phyloP scores from a whole-genome alignment of 352 stramenopile species.

The Phytophthora lateralis region DNA sequence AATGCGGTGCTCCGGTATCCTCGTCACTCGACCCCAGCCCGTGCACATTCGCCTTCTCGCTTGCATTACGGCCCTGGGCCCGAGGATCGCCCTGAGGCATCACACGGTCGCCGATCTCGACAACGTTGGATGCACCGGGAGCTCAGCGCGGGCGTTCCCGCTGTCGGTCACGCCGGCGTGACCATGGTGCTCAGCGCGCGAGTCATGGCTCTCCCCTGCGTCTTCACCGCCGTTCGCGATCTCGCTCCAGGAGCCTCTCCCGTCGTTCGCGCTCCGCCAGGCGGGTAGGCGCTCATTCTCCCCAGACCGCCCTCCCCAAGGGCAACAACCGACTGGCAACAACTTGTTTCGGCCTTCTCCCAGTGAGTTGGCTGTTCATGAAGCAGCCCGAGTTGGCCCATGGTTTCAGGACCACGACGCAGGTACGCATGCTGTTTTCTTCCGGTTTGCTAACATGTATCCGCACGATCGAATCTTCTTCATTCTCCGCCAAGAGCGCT shows the following conservation, averaged over 20 bases:
- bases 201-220: not conserved
- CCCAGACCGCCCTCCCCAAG: not conserved
- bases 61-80: too few relatives aligned
- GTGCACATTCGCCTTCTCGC: too few relatives aligned
- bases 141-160: not conserved
- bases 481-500: not conserved
- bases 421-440: not conserved
- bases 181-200: not conserved
- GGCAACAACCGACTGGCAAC: constrained; percentile 2
- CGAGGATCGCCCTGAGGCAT: too few relatives aligned
- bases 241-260: not conserved
- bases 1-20: too few relatives aligned
- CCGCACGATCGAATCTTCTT: not conserved
- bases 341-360: constrained; percentile 3
- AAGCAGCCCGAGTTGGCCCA: constrained; percentile 3
- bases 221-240: not conserved
- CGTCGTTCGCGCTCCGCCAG: not conserved
- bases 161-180: not conserved
- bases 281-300: not conserved
- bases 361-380: not conserved
- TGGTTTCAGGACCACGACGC: not conserved
- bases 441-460: not conserved
- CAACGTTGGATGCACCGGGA: too few relatives aligned
- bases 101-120: too few relatives aligned
- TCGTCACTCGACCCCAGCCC: too few relatives aligned